phyloP scores from a whole-genome alignment of 139 green algal species.

The Haematococcus sp. region DNA sequence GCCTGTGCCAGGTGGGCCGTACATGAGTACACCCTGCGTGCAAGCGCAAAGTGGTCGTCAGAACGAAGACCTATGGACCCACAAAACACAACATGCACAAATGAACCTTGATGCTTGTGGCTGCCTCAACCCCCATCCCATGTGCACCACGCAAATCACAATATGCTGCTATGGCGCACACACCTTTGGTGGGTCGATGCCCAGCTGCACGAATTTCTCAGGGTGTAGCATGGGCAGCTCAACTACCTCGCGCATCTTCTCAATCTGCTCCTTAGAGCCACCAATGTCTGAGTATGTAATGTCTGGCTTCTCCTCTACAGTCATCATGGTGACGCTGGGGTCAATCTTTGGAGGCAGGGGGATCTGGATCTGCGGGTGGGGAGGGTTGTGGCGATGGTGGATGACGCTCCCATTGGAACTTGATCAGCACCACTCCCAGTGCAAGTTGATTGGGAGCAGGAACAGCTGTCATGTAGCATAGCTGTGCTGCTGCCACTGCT shows the following conservation, averaged over 20 bases:
- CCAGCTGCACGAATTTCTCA: conserved; percentile 96
- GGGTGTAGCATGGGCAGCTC: conserved; percentile 98
- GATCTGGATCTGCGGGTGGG: conserved; percentile 79
- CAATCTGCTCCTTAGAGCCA: conserved; percentile 95
- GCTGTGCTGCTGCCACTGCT: no score
- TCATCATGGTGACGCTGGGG: conserved; percentile 99
- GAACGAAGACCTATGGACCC: no score
- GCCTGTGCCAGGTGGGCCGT: conserved; percentile 90
- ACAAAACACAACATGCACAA: no score
- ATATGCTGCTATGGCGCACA: neutral
- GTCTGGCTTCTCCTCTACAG: conserved; percentile 98
- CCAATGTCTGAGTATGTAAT: conserved; percentile 78
- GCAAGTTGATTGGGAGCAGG: no score
- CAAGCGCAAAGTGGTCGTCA: no score
- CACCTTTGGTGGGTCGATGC: conserved; percentile 98
- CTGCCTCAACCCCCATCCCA: no score
- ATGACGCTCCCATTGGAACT: no score
- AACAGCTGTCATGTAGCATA: no score
- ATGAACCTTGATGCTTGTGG: no score
- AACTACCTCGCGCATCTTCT: conserved; percentile 96
- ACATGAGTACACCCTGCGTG: conserved; percentile 84
- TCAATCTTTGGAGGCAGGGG: conserved; percentile 99
- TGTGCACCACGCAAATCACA: no score
- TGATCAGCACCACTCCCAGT: no score
- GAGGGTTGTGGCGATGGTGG: no score